Evolutionary conservation across 2,329 filamentous ascomycete species (phyloP).

Genomic region (Aquanectria penicillioides): DNA sequence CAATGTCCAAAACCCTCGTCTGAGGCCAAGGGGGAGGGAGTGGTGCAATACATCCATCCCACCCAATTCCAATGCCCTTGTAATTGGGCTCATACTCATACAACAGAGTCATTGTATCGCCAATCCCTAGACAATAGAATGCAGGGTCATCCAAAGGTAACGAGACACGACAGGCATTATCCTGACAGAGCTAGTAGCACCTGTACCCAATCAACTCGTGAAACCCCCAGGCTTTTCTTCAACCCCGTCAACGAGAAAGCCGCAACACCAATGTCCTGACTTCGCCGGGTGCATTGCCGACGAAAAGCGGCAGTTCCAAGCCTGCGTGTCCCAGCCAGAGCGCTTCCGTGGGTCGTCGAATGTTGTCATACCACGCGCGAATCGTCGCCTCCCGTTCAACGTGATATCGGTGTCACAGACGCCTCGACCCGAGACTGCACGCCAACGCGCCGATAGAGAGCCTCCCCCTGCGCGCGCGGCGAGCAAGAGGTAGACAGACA

Average conservation of each 20-base stretch:
- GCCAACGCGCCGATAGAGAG: conserved; percentile 8
- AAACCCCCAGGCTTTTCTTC: background rate
- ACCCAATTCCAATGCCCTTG: background rate
- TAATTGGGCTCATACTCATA: too few relatives aligned
- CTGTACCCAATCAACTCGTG: conserved; percentile 1
- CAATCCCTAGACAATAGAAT: background rate
- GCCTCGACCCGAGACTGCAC: background rate
- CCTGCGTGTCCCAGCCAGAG: too few relatives aligned
- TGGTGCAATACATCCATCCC: too few relatives aligned
- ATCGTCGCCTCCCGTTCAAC: background rate
- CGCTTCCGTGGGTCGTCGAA: too few relatives aligned
- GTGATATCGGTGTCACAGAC: background rate
- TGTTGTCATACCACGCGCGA: too few relatives aligned
- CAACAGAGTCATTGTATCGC: too few relatives aligned
- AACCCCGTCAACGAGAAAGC: background rate
- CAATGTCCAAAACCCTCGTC: too few relatives aligned
- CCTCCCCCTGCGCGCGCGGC: background rate
- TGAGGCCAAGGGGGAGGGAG: too few relatives aligned
- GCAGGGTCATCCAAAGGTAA: background rate
- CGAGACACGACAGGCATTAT: background rate
- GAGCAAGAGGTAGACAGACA: conserved; percentile 1
- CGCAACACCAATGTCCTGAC: background rate
- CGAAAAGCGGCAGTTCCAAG: background rate
- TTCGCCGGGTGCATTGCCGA: background rate
- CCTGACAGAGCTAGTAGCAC: background rate